Evolutionary conservation across 2,329 filamentous ascomycete genomes (phyloP).

Genomic region (Aspergillus sp.): DNA sequence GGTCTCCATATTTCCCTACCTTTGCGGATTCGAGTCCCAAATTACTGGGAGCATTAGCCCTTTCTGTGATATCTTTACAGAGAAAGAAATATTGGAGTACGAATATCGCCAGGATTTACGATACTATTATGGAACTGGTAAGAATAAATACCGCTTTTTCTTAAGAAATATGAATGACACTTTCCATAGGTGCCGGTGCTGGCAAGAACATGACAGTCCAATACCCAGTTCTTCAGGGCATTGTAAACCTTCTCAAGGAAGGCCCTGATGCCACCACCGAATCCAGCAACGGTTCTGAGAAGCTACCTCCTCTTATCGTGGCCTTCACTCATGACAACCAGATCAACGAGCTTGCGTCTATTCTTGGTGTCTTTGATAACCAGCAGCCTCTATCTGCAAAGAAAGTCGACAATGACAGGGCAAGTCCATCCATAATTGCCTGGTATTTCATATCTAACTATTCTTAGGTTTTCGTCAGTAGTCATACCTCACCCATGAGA

Average conservation of each 20-base stretch:
- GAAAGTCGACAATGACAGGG: slow-evolving; percentile 43
- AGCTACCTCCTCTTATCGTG: slow-evolving; percentile 58
- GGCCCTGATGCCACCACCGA: slow-evolving; percentile 46
- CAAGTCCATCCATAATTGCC: slow-evolving; percentile 55
- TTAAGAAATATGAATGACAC: neutral
- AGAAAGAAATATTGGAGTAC: slow-evolving; percentile 62
- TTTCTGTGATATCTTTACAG: slow-evolving; percentile 63
- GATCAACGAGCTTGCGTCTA: slow-evolving; percentile 60
- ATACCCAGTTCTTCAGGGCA: slow-evolving; percentile 58
- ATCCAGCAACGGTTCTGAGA: slow-evolving; percentile 47
- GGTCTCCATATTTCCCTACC: slow-evolving; percentile 61
- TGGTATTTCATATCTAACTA: slow-evolving; percentile 18
- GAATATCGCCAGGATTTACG: slow-evolving; percentile 68
- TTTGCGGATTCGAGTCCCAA: slow-evolving; percentile 71
- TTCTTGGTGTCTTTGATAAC: slow-evolving; percentile 61
- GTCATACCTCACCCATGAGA: slow-evolving; percentile 58
- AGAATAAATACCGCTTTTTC: slow-evolving; percentile 41
- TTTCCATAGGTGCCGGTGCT: slow-evolving; percentile 29
- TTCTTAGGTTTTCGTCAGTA: slow-evolving; percentile 16
- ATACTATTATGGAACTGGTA: slow-evolving; percentile 65
- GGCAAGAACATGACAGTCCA: slow-evolving; percentile 34
- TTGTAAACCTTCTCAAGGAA: slow-evolving; percentile 54
- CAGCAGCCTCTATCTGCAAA: slow-evolving; percentile 52
- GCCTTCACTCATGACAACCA: slow-evolving; percentile 68
- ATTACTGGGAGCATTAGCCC: slow-evolving; percentile 62